These are phyloP conservation scores for Pleurotus tuber-regium DNA, from an alignment of 768 basidiomycete genomes.

Conservation along the genomic window DNA sequence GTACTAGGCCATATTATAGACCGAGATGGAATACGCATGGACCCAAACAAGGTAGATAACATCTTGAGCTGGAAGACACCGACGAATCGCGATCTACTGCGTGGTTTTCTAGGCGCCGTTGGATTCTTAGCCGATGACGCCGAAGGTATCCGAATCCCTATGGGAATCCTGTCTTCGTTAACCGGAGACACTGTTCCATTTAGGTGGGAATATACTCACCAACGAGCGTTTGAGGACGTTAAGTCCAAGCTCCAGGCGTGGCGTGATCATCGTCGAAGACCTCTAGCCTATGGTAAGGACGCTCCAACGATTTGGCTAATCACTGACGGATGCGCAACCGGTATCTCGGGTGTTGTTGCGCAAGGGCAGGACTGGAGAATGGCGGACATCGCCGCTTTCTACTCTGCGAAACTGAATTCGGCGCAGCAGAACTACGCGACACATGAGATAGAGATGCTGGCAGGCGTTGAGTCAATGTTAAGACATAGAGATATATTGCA, in stretches of 20 bases:
- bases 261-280: constrained; percentile 6
- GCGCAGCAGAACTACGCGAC: constrained; percentile 27
- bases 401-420: constrained; percentile 21
- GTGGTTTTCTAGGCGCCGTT: constrained; percentile 30
- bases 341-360: constrained; percentile 12
- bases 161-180: constrained; percentile 22
- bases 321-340: constrained; percentile 17
- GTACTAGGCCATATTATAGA: constrained; percentile 23
- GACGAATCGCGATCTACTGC: constrained; percentile 23
- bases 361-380: constrained; percentile 17
- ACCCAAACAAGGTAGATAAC: constrained; percentile 28
- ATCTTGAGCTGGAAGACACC: constrained; percentile 24
- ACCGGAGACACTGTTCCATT: constrained; percentile 14
- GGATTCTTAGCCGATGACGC: constrained; percentile 26
- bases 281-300: constrained; percentile 13
- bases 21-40: constrained; percentile 25
- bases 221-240: constrained; percentile 24
- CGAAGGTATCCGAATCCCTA: constrained; percentile 20
- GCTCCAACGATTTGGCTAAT: constrained; percentile 15
- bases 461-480: constrained; percentile 11
- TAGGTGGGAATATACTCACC: constrained; percentile 10
- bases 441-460: constrained; percentile 21
- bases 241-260: constrained; percentile 16
- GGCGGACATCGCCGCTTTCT: constrained; percentile 23
- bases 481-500: constrained; percentile 8